phyloP scores from a whole-genome alignment of 1,284 basidiomycete genomes.

The Rhodotorula sp. region DNA sequence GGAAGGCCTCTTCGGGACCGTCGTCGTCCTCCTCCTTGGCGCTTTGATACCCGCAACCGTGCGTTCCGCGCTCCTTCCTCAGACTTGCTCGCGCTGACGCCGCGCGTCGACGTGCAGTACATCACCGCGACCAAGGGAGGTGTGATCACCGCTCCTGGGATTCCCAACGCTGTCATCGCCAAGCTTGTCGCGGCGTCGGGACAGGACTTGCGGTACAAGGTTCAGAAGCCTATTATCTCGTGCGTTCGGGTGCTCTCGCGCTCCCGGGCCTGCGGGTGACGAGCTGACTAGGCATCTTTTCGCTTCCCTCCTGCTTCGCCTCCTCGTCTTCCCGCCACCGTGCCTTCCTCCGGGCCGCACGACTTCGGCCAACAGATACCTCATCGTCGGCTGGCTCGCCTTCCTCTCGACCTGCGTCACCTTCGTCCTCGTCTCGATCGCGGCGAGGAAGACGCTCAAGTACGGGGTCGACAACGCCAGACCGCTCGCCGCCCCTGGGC shows the following conservation, averaged over 20 bases:
- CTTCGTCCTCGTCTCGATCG: constrained; percentile 35
- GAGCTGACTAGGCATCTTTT: too few species aligned
- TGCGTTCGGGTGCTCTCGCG: constrained; percentile 1
- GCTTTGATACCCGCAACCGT: constrained; percentile 32
- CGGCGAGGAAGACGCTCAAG: constrained; percentile 37
- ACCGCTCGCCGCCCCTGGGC: background rate
- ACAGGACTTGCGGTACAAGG: constrained; percentile 9
- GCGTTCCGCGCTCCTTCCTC: background rate
- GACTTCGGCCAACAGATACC: background rate
- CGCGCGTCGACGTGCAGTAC: background rate
- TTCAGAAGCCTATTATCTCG: constrained; percentile 18
- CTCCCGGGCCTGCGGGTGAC: too few species aligned
- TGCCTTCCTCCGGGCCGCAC: background rate
- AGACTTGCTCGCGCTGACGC: background rate
- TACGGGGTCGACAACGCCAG: constrained; percentile 22
- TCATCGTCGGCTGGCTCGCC: constrained; percentile 35
- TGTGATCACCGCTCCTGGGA: constrained; percentile 20
- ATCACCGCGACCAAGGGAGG: constrained; percentile 15
- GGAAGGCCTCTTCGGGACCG: constrained; percentile 32
- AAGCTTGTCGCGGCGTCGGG: constrained; percentile 21
- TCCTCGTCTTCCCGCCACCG: background rate
- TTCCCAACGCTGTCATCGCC: constrained; percentile 21
- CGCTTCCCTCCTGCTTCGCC: background rate
- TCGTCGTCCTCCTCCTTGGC: constrained; percentile 20
- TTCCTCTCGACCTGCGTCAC: constrained; percentile 29